These are phyloP conservation scores for Ampelocalamus luodianensis DNA, from an alignment of 176 grass and related monocot genomes.

Conservation along the genomic window DNA sequence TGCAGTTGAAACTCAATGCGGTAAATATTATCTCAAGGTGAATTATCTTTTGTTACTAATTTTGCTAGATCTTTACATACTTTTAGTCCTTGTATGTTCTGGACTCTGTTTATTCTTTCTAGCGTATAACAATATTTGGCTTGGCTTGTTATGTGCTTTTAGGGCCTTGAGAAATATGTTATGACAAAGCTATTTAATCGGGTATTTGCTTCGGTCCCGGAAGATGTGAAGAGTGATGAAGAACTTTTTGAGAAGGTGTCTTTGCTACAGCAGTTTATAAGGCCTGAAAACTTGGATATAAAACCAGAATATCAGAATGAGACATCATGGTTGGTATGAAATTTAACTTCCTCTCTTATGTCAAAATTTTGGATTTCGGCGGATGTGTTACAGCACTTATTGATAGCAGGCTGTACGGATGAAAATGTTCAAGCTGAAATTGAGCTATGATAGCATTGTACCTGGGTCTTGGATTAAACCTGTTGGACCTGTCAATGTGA, in stretches of 20 bases:
- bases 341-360: conserved; percentile 16
- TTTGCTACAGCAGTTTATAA: conserved; percentile 84
- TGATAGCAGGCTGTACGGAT: neutral
- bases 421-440: conserved; percentile 26
- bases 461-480: neutral
- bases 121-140: neutral
- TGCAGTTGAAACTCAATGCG: neutral
- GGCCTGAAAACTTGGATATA: conserved; percentile 96
- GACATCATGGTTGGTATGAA: conserved; percentile 92
- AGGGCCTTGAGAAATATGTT: conserved; percentile 99
- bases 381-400: neutral
- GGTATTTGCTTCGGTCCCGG: conserved; percentile 92
- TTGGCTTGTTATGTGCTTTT: conserved; percentile 45
- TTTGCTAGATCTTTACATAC: neutral
- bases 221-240: conserved; percentile 89
- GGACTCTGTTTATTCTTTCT: conserved; percentile 29
- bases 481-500: conserved; percentile 10
- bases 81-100: neutral
- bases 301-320: conserved; percentile 91
- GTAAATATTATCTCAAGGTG: neutral
- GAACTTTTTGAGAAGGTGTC: conserved; percentile 96
- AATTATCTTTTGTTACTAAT: conserved; percentile 4
- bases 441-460: neutral
- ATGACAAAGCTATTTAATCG: conserved; percentile 96
- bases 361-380: neutral